These are phyloP conservation scores for Volvox carteri DNA, from an alignment of 163 green algal species.

Conservation along the genomic window DNA sequence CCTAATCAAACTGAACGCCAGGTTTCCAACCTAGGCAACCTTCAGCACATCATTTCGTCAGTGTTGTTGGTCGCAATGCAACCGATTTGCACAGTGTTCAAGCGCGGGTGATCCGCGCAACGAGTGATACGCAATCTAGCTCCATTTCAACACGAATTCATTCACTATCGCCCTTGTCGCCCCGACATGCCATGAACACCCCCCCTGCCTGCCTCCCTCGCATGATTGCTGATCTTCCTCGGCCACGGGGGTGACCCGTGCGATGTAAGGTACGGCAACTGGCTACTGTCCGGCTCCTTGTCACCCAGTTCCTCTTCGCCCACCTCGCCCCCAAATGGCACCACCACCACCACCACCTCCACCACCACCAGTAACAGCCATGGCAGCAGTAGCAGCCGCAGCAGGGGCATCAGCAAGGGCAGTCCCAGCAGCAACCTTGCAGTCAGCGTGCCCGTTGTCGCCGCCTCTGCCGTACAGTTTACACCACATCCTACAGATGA, in stretches of 20 bases:
- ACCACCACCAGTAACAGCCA: neutral
- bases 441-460: too few relatives aligned
- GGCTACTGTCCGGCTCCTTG: neutral
- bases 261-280: constrained; percentile 18
- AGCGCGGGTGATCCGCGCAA: too few relatives aligned
- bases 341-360: neutral
- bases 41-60: too few relatives aligned
- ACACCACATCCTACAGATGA: neutral
- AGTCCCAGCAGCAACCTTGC: neutral
- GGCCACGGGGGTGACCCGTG: neutral
- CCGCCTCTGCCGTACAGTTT: too few relatives aligned
- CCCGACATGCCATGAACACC: neutral
- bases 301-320: neutral
- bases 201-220: neutral
- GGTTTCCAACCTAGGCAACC: too few relatives aligned
- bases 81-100: too few relatives aligned
- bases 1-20: too few relatives aligned
- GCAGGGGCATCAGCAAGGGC: neutral
- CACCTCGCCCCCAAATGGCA: neutral
- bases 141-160: neutral
- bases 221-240: neutral
- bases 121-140: neutral
- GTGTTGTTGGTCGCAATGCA: too few relatives aligned
- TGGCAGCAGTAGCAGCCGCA: neutral
- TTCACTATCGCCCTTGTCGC: neutral